Base-by-base conservation (phyloP, 306 rosid genomes). In the Castanospermum australe region DNA sequence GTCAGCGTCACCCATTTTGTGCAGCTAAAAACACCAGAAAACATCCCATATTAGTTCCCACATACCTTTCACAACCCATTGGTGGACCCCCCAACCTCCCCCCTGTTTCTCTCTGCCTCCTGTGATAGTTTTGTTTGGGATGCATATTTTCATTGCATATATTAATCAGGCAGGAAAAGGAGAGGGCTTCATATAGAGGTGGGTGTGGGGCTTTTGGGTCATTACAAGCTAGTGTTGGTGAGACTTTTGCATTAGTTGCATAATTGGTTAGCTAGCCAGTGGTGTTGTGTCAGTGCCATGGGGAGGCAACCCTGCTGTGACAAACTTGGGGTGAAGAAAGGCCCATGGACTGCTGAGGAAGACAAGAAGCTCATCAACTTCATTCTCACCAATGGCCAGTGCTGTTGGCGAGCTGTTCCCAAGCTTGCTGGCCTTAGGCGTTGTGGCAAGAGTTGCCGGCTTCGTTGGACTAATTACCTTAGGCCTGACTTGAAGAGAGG, bases 251-350 rank as follows among this genome's bases (percentile, higher is more conserved):
- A 75, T 71, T 80, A 77, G 81, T 64, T 75, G 32, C 38, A 39
- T n/a, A n/a, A n/a, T 30, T 65, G 60, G 61, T 38, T 54, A 78
- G 82, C 68, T 51, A 21, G 56, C 71, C 38, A 36, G 48, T 24
- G 57, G 72, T 72, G 17, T 55, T 78, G 73, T 30, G 30, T 6
- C 36, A 62, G 48, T 77, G 44, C 6, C 44, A 94, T 94, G 98
- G 98, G 98, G 39, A 90, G 98, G 82, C 96, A 94, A 83, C 98
- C 98, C 15, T 94, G 98, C 78, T 94, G 98, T 80, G 98, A 94
- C 83, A 94, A 94, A 76, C 92, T 92, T 79, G 96, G 93, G 63
- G 98, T 94, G 80, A 94, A 94, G 91, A 94, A 94, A 89, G 98
- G 98, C 1, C 98, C 98, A 15, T 94, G 98, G 98, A 94, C 97